Evolutionary conservation across 768 basidiomycete species (phyloP), one percentile per base, ranked within the genome.

Genomic region (Xanthoconium stramineum): DNA sequence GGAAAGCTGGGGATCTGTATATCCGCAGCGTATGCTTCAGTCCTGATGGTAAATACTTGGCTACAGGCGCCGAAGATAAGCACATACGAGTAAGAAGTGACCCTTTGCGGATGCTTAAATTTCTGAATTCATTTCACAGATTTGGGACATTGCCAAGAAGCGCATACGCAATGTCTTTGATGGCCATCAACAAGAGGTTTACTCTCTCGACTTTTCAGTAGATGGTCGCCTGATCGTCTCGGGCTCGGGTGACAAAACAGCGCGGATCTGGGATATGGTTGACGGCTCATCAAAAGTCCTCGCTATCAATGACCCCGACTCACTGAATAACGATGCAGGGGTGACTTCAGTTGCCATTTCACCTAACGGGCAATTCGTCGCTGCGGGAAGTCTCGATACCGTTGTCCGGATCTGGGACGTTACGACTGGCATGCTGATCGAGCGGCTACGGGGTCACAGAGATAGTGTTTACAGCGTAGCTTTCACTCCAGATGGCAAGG

Each of bases 121-220:
- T 39, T 58, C 53, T 63, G 42, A 66, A 50, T 46, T 38, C 17
- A 46, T 59, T n/a, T 36, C 40, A 32, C 49, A 94, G 89, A 91
- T 97, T 63, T 97, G 94, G 94, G 92, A 95, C 65, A 91, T 97
- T 62, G 79, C 80, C 45, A 86, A 84, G 65, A 86, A 87, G 63
- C 82, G 82, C 36, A 91, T 95, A 66, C 82, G 86, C 53, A 86
- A 83, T 59, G 76, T 90, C 11, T 92, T 95, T 64, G 85, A 89
- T 60, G 94, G 94, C 6, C 94, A 97, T 74, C 84, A 85, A 65
- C 89, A 93, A 67, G 94, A 96, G 66, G 94, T 97, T 65, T 96
- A 96, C 73, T 92, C 93, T 1, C 85, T 97, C 60, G 92, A 91
- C 71, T 96, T 94, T 73, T 91, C 91, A 2, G 73, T 78, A n/a